These are phyloP conservation scores for Pochonia chlamydosporia DNA, from an alignment of 2,329 filamentous ascomycete genomes.

Conservation along the genomic window DNA sequence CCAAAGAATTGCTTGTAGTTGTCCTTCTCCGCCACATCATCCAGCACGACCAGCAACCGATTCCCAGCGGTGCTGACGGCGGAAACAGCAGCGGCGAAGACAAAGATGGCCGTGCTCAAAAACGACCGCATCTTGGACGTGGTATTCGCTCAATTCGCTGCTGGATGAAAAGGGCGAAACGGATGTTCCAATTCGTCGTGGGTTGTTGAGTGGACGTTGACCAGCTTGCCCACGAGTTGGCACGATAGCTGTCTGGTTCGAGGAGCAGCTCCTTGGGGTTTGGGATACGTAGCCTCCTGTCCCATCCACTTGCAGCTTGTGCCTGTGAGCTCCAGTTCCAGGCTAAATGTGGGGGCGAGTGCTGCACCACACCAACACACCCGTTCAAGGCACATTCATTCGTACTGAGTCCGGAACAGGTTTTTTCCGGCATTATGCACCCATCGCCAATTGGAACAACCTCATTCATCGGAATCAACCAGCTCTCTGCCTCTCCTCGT, in stretches of 20 bases:
- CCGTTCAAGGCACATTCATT: too few relatives aligned
- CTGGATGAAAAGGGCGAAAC: background rate
- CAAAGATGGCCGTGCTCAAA: slow-evolving; percentile 63
- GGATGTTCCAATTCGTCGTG: background rate
- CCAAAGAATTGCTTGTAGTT: slow-evolving; percentile 77
- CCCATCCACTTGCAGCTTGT: background rate
- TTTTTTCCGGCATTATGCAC: slow-evolving; percentile 1
- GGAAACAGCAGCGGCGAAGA: slow-evolving; percentile 60
- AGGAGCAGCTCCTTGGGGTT: slow-evolving; percentile 16
- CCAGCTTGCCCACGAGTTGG: background rate
- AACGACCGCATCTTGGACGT: slow-evolving; percentile 61
- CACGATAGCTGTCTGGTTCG: slow-evolving; percentile 12
- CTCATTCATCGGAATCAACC: background rate
- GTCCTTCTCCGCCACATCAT: slow-evolving; percentile 74
- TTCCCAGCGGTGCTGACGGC: slow-evolving; percentile 75
- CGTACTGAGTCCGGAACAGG: slow-evolving; percentile 1
- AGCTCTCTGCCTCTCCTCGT: background rate
- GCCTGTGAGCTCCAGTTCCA: slow-evolving; percentile 7
- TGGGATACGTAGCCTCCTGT: slow-evolving; percentile 31
- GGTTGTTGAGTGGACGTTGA: background rate
- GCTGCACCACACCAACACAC: background rate
- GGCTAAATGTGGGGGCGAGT: background rate
- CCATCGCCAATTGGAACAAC: background rate
- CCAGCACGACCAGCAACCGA: slow-evolving; percentile 78
- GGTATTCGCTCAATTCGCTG: background rate